phyloP scores from a whole-genome alignment of 805 yeast species.

The Candida boleticola region DNA sequence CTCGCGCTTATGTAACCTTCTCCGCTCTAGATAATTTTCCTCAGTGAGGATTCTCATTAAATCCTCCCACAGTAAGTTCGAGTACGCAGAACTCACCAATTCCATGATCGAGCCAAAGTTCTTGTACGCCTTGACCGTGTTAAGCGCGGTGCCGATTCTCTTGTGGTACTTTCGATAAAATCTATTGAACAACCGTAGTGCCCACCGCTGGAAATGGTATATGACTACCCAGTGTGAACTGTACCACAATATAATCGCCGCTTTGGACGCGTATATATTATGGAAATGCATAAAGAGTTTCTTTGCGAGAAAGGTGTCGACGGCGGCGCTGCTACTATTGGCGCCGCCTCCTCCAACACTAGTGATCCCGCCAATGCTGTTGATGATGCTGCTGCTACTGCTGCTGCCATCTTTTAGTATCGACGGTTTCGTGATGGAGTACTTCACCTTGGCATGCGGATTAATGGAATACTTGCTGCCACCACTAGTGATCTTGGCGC shows the following conservation, averaged over 20 bases:
- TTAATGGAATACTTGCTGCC: not conserved
- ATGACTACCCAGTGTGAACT: constrained; percentile 23
- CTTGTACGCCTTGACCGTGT: constrained; percentile 16
- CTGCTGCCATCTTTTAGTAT: not conserved
- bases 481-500: too few species aligned
- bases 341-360: not conserved
- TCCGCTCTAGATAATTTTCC: constrained; percentile 24
- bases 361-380: not conserved
- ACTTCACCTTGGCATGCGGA: not conserved
- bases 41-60: constrained; percentile 23
- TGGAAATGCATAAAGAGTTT: constrained; percentile 24
- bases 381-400: not conserved
- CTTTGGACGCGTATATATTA: constrained; percentile 14
- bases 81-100: not conserved
- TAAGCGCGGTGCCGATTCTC: constrained; percentile 3
- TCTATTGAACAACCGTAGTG: constrained; percentile 31
- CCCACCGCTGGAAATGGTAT: constrained; percentile 34
- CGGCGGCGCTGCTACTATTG: not conserved
- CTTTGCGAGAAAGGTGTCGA: constrained; percentile 20
- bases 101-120: constrained; percentile 2
- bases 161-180: constrained; percentile 30
- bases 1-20: constrained; percentile 12
- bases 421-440: constrained; percentile 1
- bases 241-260: constrained; percentile 24
- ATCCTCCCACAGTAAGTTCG: constrained; percentile 13